Conservation (phyloP, 2,329 filamentous ascomycete genomes). For the Ceratocystis colombiana region DNA sequence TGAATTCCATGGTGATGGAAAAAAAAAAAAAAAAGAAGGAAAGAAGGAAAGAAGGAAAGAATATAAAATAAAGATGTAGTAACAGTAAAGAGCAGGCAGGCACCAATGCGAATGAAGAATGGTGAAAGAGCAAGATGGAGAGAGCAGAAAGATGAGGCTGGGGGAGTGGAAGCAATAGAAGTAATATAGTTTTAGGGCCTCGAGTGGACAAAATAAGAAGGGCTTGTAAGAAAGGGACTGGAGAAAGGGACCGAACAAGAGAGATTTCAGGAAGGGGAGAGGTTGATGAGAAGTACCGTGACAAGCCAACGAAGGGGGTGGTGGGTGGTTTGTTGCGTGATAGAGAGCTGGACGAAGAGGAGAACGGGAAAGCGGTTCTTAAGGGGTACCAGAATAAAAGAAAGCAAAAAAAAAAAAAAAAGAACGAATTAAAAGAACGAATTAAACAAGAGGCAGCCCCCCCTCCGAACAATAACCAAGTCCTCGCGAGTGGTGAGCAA, state of each 20-base stretch:
- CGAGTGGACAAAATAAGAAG: not conserved
- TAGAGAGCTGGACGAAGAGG: not conserved
- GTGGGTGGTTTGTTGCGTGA: slow-evolving; percentile 2
- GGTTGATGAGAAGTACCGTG: not conserved
- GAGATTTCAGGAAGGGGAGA: not conserved
- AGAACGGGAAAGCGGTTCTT: too few species aligned
- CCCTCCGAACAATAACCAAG: slow-evolving; percentile 1
- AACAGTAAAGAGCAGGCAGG: not conserved
- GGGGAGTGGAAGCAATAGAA: slow-evolving; percentile 8
- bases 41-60: not conserved
- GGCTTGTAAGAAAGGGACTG: not conserved
- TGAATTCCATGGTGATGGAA: slow-evolving; percentile 15
- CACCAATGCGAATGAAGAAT: slow-evolving; percentile 5
- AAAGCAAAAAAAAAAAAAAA: not conserved
- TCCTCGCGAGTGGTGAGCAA: not conserved
- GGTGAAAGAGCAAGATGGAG: not conserved
- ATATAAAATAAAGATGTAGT: not conserved
- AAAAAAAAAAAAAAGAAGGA: not conserved
- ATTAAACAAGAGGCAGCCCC: not conserved
- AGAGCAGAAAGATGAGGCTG: slow-evolving; percentile 16
- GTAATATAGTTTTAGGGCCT: slow-evolving; percentile 18
- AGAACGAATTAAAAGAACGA: not conserved
- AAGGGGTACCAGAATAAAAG: not conserved
- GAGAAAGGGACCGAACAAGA: not conserved
- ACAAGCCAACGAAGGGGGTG: not conserved